Percentiles rank a stretch among this genome's conserved stretches.
These are phyloP conservation scores for Auricularia auricula-judae DNA, from an alignment of 768 basidiomycete genomes.

Conservation along the genomic window DNA sequence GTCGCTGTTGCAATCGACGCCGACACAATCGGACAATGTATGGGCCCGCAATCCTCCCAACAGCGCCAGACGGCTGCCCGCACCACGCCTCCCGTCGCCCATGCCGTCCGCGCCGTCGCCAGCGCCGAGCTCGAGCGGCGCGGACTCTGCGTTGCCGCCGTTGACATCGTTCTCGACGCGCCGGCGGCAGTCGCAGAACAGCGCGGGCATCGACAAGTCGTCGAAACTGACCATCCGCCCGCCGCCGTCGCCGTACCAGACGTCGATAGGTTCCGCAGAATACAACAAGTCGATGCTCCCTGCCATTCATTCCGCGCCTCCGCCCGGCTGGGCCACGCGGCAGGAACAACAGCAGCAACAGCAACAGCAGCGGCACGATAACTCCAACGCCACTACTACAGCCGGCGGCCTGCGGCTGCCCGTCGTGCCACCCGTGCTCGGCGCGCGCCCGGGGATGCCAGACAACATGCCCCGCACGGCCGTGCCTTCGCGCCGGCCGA, in stretches of 20 bases:
- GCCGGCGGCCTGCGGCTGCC: neutral
- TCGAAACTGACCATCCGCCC: constrained; percentile 74
- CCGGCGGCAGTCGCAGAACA: constrained; percentile 55
- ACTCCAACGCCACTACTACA: neutral
- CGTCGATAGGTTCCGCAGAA: neutral
- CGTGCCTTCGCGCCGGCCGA: neutral
- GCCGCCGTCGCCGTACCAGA: constrained; percentile 7
- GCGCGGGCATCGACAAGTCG: constrained; percentile 56
- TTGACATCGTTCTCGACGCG: constrained; percentile 63
- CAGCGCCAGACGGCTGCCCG: neutral
- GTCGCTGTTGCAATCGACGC: neutral
- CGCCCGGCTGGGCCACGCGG: constrained; percentile 22
- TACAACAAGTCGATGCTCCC: constrained; percentile 31
- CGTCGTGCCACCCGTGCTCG: neutral
- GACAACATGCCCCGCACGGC: neutral
- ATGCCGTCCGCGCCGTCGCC: neutral
- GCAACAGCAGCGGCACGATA: neutral
- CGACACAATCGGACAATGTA: neutral
- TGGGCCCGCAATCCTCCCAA: too few species aligned
- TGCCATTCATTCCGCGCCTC: constrained; percentile 68
- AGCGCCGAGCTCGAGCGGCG: neutral
- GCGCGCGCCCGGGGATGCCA: neutral
- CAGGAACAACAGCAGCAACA: neutral
- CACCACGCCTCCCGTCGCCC: neutral
- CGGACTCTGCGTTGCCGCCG: constrained; percentile 48